A percentile compares a stretch with the other conserved stretches of the same genome.
phyloP scores from a whole-genome alignment of 306 rosid species.

The Corylus avellana region DNA sequence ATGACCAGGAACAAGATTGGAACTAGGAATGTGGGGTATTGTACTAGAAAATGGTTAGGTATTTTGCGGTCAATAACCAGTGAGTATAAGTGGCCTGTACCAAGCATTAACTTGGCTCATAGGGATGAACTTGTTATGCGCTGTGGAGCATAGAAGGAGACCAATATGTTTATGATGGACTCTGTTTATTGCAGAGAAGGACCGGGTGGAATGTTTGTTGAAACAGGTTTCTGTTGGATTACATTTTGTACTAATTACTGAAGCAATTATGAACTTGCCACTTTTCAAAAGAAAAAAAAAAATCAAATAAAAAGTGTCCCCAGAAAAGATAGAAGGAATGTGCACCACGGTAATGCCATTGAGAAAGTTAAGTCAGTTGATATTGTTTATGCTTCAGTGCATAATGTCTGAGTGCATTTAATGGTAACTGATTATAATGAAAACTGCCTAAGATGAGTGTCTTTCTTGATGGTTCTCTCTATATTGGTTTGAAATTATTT shows the following conservation, averaged over 20 bases:
- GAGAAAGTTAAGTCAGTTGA: not conserved
- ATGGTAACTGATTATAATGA: not conserved
- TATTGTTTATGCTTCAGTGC: not conserved
- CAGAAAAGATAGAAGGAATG: not conserved
- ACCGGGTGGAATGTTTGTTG: not conserved
- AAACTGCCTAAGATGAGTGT: not conserved
- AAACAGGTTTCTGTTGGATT: not conserved
- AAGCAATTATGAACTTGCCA: not conserved
- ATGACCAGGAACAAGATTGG: not conserved
- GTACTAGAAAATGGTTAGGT: not conserved
- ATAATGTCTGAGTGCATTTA: not conserved
- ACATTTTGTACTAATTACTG: not conserved
- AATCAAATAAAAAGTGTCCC: not conserved
- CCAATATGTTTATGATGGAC: not conserved
- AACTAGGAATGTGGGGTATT: not conserved
- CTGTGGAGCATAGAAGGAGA: not conserved
- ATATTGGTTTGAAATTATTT: not conserved
- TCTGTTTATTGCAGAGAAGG: not conserved
- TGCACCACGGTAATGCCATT: not conserved
- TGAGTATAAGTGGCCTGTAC: not conserved
- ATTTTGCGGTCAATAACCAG: no score
- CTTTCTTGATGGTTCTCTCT: not conserved
- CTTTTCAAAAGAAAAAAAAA: not conserved
- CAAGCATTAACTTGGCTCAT: not conserved
- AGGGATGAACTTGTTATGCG: not conserved